Percentiles rank a stretch among this genome's conserved stretches.
Conservation (phyloP, 352 stramenopile species). For the Thalassiosira delicatula region DNA sequence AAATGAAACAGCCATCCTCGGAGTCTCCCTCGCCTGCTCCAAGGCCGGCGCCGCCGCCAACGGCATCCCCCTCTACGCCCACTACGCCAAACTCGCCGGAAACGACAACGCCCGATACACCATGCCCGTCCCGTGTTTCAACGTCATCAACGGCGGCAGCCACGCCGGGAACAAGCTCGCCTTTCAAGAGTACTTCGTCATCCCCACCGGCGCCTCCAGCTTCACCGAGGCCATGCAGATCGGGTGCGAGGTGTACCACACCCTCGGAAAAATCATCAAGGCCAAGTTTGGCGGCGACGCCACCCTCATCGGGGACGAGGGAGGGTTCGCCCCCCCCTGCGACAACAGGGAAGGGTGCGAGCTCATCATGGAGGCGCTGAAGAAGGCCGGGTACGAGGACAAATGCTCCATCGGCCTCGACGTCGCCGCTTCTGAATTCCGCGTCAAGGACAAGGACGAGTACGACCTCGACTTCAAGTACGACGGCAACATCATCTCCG, state of each 20-base stretch:
- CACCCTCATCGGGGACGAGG: conserved; percentile 98
- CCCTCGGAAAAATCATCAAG: conserved; percentile 99
- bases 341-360: conserved; percentile 94
- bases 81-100: conserved; percentile 97
- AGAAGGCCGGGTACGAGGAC: conserved; percentile 93
- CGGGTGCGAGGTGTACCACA: conserved; percentile 98
- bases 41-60: conserved; percentile 95
- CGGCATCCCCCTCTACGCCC: conserved; percentile 95
- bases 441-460: conserved; percentile 91
- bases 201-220: conserved; percentile 89
- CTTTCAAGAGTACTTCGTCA: conserved; percentile 99
- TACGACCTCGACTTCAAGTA: conserved; percentile 99
- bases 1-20: no score
- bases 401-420: conserved; percentile 98
- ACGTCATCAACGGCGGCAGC: conserved; percentile 99
- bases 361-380: conserved; percentile 97
- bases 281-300: conserved; percentile 96
- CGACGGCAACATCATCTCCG: conserved; percentile 86
- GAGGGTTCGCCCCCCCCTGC: conserved; percentile 97
- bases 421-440: conserved; percentile 98
- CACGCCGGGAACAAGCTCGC: conserved; percentile 98
- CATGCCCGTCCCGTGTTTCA: conserved; percentile 98
- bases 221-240: conserved; percentile 96
- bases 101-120: conserved; percentile 90
- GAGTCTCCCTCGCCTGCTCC: conserved; percentile 94